phyloP scores from a whole-genome alignment of 2,329 filamentous ascomycete species.

The Fusarium brachygibbosum region DNA sequence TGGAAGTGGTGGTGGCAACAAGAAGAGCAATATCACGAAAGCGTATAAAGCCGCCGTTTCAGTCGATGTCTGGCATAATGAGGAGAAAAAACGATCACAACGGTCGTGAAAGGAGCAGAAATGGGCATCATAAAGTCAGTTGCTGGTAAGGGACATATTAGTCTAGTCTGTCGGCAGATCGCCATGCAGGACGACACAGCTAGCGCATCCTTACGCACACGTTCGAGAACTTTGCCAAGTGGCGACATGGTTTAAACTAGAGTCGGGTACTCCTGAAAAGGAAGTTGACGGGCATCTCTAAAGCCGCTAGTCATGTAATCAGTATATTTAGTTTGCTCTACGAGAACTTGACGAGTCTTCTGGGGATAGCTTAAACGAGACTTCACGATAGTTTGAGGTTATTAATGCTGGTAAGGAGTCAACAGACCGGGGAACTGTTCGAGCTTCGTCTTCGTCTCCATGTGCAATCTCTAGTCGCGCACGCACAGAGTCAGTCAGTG shows the following conservation, averaged over 20 bases:
- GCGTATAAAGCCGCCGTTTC: constrained; percentile 8
- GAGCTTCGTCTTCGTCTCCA: constrained; percentile 9
- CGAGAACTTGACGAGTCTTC: constrained; percentile 23
- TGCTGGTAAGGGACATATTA: constrained; percentile 16
- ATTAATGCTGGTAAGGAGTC: constrained; percentile 26
- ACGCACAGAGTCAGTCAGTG: constrained; percentile 17
- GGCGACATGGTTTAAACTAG: constrained; percentile 32
- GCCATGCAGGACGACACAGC: constrained; percentile 24
- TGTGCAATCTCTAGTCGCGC: neutral
- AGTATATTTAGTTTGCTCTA: constrained; percentile 21
- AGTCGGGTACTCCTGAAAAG: constrained; percentile 35
- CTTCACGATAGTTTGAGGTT: constrained; percentile 1
- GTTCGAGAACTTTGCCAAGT: constrained; percentile 32
- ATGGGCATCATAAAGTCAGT: constrained; percentile 11
- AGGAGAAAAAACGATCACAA: constrained; percentile 4
- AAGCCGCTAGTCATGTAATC: constrained; percentile 35
- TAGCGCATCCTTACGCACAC: constrained; percentile 14
- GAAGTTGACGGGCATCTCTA: constrained; percentile 33
- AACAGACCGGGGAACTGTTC: constrained; percentile 13
- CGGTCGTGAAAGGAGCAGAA: constrained; percentile 19
- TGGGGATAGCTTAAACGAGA: constrained; percentile 27
- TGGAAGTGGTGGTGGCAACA: constrained; percentile 1
- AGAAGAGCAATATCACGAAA: constrained; percentile 6
- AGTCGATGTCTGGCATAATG: constrained; percentile 8
- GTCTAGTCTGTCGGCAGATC: constrained; percentile 34